Evolutionary conservation across 495 filamentous ascomycete species (phyloP).

Genomic region (Clavariopsis aquatica): DNA sequence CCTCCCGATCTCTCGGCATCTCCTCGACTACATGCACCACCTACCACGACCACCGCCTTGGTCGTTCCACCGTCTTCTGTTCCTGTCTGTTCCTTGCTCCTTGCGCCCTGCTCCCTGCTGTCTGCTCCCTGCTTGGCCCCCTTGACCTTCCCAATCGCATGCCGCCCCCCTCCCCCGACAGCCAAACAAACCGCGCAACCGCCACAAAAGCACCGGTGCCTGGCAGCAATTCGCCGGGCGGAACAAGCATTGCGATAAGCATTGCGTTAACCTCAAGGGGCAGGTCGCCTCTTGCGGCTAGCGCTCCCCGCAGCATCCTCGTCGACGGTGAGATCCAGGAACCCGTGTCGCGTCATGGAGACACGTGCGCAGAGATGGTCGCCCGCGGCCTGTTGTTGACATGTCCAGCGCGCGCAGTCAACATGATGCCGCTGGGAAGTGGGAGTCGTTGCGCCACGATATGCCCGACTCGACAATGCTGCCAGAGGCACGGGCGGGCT

Average conservation of each 20-base stretch:
- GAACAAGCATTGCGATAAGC: constrained; percentile 14
- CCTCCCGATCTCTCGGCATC: background rate
- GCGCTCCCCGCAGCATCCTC: background rate
- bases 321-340: background rate
- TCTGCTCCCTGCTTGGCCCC: background rate
- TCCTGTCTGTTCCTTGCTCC: background rate
- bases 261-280: constrained; percentile 29
- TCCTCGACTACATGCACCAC: background rate
- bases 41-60: background rate
- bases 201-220: background rate
- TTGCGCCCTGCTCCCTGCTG: too few species aligned
- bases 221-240: background rate
- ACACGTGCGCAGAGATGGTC: background rate
- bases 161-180: background rate
- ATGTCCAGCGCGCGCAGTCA: background rate
- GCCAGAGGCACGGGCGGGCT: too few species aligned
- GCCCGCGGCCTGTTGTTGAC: too few species aligned
- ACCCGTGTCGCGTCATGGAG: background rate
- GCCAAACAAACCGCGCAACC: background rate
- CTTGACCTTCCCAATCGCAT: background rate
- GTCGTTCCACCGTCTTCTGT: too few species aligned
- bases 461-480: too few species aligned
- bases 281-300: constrained; percentile 3
- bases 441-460: background rate
- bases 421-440: background rate